Conservation (phyloP, 805 yeast species). For the Komagataella kurtzmanii region DNA sequence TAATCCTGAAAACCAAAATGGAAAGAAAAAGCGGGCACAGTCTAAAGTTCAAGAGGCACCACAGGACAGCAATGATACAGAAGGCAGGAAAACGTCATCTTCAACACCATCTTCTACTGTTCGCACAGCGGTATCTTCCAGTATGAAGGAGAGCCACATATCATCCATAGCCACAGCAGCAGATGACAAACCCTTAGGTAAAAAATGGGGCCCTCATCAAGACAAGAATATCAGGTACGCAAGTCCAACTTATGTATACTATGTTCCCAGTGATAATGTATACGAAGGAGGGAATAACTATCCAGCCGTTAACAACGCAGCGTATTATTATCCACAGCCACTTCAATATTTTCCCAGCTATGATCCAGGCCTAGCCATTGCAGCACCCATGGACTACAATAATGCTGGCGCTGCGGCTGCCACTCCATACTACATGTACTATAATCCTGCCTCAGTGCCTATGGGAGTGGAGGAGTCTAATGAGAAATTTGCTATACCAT, state of each 20-base stretch:
- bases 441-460: conserved; percentile 8
- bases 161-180: conserved; percentile 11
- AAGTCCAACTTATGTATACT: conserved; percentile 1
- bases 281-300: not conserved
- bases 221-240: conserved; percentile 2
- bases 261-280: not conserved
- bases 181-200: conserved; percentile 11
- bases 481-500: not conserved
- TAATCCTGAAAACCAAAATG: conserved; percentile 5
- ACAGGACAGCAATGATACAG: conserved; percentile 9
- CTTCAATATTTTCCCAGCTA: conserved; percentile 10
- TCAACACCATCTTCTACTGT: conserved; percentile 11
- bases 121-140: conserved; percentile 12
- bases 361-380: conserved; percentile 7
- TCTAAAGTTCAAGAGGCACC: conserved; percentile 1
- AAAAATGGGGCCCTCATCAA: conserved; percentile 2
- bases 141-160: conserved; percentile 13
- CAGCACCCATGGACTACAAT: conserved; percentile 2
- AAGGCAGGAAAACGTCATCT: not conserved
- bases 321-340: conserved; percentile 1
- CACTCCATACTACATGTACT: conserved; percentile 17
- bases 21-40: conserved; percentile 3
- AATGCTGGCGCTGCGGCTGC: conserved; percentile 9
- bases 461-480: not conserved
- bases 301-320: not conserved